Percentiles rank a stretch among this genome's conserved stretches.
Evolutionary conservation across 2,329 filamentous ascomycete genomes (phyloP).

Genomic region (Byssochlamys sp.): DNA sequence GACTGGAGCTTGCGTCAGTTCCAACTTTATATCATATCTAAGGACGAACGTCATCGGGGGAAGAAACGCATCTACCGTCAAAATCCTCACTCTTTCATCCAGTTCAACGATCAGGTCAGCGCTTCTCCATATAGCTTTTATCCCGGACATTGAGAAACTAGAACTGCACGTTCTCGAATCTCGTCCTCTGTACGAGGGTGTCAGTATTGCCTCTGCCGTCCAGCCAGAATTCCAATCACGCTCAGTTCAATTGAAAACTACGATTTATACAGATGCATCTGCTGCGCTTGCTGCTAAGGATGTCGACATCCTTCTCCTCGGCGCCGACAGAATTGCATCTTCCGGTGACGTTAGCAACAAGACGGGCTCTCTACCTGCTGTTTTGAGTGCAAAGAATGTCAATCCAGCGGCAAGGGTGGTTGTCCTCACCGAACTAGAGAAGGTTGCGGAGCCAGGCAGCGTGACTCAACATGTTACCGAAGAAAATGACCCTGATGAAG

Average conservation of each 20-base stretch:
- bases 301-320: slow-evolving; percentile 53
- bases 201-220: slow-evolving; percentile 42
- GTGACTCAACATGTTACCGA: slow-evolving; percentile 39
- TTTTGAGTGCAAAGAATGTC: slow-evolving; percentile 45
- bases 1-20: slow-evolving; percentile 15
- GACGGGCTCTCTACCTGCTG: slow-evolving; percentile 52
- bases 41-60: slow-evolving; percentile 7
- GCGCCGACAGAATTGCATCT: slow-evolving; percentile 53
- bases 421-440: slow-evolving; percentile 52
- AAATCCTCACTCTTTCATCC: slow-evolving; percentile 52
- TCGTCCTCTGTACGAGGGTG: slow-evolving; percentile 57
- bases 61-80: slow-evolving; percentile 22
- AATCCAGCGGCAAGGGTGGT: slow-evolving; percentile 41
- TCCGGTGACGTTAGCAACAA: slow-evolving; percentile 57
- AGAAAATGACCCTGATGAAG: slow-evolving; percentile 45
- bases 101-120: slow-evolving; percentile 51
- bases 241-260: slow-evolving; percentile 30
- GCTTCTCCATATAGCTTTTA: slow-evolving; percentile 36
- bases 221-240: slow-evolving; percentile 14
- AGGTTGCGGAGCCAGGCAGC: slow-evolving; percentile 44
- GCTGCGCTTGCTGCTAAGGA: slow-evolving; percentile 43
- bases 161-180: slow-evolving; percentile 57
- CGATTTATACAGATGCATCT: slow-evolving; percentile 52
- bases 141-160: slow-evolving; percentile 28
- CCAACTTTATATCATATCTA: slow-evolving; percentile 19